A percentile compares a stretch with the other conserved stretches of the same genome.
Evolutionary conservation across 345 rosid species (phyloP).

Genomic region (Iberis pinnata): DNA sequence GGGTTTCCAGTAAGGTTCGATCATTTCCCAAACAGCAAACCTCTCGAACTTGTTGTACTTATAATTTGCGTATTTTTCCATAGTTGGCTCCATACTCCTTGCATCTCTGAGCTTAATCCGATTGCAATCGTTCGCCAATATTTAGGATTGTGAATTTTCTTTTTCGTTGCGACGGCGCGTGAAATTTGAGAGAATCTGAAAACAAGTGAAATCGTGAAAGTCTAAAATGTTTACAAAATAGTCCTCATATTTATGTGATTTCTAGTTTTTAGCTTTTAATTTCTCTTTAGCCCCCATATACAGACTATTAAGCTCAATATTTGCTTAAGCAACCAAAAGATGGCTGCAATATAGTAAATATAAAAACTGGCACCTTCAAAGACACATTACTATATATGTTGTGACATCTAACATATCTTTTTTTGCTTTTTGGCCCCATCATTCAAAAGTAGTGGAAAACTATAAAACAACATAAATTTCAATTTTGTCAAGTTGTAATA

Average conservation of each 20-base stretch:
- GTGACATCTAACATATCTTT: constrained; percentile 6
- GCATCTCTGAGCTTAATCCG: constrained; percentile 19
- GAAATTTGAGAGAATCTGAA: constrained; percentile 2
- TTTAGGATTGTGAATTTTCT: background rate
- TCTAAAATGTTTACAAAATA: background rate
- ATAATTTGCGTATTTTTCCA: constrained; percentile 85
- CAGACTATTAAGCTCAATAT: constrained; percentile 10
- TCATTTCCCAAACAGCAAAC: constrained; percentile 77
- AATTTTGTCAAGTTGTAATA: no score
- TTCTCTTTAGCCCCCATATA: constrained; percentile 18
- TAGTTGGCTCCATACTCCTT: constrained; percentile 54
- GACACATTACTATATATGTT: no score
- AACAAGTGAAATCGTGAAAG: background rate
- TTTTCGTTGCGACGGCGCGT: constrained; percentile 23
- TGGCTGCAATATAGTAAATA: constrained; percentile 16
- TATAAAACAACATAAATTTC: no score
- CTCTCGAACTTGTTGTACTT: constrained; percentile 66
- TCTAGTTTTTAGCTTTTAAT: background rate
- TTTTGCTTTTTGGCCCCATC: no score
- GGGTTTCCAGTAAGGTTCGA: constrained; percentile 71
- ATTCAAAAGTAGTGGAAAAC: no score
- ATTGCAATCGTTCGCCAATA: no score
- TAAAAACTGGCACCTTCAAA: no score
- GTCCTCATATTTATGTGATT: constrained; percentile 1
- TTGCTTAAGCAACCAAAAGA: constrained; percentile 4